A percentile compares a stretch with the other conserved stretches of the same genome.
Evolutionary conservation across 176 grass and related monocot genomes (phyloP).

Genomic region (Hsuehochloa calcarea): DNA sequence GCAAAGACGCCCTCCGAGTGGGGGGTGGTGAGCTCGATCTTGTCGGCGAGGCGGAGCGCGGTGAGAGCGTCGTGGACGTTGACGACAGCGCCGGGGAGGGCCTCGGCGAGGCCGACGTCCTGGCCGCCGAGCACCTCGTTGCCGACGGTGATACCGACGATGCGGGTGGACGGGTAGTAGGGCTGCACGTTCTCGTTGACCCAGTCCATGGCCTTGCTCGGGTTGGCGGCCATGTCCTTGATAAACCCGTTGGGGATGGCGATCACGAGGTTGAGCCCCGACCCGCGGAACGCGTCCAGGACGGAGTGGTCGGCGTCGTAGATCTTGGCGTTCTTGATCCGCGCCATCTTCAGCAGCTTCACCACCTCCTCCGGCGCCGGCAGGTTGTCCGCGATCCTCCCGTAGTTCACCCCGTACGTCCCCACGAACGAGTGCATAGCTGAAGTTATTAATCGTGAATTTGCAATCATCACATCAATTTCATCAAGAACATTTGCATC

Average conservation of each 20-base stretch:
- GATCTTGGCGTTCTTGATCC: slow-evolving; percentile 62
- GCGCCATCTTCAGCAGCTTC: slow-evolving; percentile 44
- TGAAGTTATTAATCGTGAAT: neutral
- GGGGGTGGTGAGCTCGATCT: slow-evolving; percentile 67
- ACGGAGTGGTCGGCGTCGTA: slow-evolving; percentile 61
- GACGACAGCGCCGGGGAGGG: slow-evolving; percentile 61
- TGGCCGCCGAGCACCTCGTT: slow-evolving; percentile 75
- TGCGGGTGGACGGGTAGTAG: slow-evolving; percentile 53
- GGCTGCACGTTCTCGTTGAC: slow-evolving; percentile 57
- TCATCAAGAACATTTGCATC: too few species aligned
- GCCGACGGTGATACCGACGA: slow-evolving; percentile 74
- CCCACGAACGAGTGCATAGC: slow-evolving; percentile 42
- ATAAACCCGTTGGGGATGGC: slow-evolving; percentile 55
- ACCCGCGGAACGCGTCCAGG: slow-evolving; percentile 51
- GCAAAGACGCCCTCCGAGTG: slow-evolving; percentile 87
- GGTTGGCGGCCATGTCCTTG: slow-evolving; percentile 46
- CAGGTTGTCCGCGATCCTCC: slow-evolving; percentile 67
- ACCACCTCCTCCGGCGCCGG: slow-evolving; percentile 48
- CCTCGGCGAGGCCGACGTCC: slow-evolving; percentile 54
- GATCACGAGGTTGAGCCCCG: slow-evolving; percentile 65
- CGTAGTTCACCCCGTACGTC: slow-evolving; percentile 81
- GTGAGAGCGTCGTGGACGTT: slow-evolving; percentile 71
- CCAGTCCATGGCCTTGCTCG: slow-evolving; percentile 65
- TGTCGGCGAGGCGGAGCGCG: slow-evolving; percentile 40
- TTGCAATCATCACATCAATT: too few species aligned